These are phyloP conservation scores for Fusarium sp. DNA, from an alignment of 2,329 filamentous ascomycete species.

Conservation along the genomic window DNA sequence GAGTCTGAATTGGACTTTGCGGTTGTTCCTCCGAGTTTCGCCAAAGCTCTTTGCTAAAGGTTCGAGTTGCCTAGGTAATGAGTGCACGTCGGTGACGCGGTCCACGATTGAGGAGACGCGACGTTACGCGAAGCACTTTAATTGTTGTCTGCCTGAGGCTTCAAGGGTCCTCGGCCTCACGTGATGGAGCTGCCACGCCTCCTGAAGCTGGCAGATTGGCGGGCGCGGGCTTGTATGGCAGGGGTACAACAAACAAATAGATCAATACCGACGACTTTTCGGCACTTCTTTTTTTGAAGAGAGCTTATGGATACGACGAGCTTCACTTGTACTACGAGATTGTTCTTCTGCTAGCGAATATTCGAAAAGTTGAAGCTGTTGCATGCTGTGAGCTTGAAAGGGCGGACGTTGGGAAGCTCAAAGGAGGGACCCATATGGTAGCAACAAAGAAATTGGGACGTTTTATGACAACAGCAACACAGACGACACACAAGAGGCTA, in stretches of 20 bases:
- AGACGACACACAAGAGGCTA: slow-evolving; percentile 20
- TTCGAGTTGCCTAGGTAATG: slow-evolving; percentile 50
- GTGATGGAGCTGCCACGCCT: slow-evolving; percentile 51
- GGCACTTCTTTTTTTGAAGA: slow-evolving; percentile 19
- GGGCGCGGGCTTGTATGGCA: slow-evolving; percentile 40
- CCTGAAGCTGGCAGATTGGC: slow-evolving; percentile 50
- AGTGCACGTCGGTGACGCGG: slow-evolving; percentile 58
- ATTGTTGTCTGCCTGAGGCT: slow-evolving; percentile 56
- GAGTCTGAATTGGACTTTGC: slow-evolving; percentile 30
- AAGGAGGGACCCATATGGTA: slow-evolving; percentile 36
- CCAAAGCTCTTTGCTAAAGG: slow-evolving; percentile 43
- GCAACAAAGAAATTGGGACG: slow-evolving; percentile 40
- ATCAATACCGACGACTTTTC: slow-evolving; percentile 43
- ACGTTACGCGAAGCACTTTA: slow-evolving; percentile 58
- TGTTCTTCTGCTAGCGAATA: slow-evolving; percentile 22
- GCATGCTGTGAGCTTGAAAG: slow-evolving; percentile 41
- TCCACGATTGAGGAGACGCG: slow-evolving; percentile 54
- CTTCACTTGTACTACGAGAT: slow-evolving; percentile 23
- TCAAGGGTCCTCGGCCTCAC: slow-evolving; percentile 40
- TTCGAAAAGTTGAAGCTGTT: slow-evolving; percentile 22
- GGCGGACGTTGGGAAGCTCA: slow-evolving; percentile 37
- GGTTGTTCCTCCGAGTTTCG: slow-evolving; percentile 23
- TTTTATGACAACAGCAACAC: slow-evolving; percentile 31
- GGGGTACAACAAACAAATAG: slow-evolving; percentile 44
- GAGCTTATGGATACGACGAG: slow-evolving; percentile 42